Base-by-base conservation (phyloP, 164 flowering plant species). In the Vitis riparia region DNA sequence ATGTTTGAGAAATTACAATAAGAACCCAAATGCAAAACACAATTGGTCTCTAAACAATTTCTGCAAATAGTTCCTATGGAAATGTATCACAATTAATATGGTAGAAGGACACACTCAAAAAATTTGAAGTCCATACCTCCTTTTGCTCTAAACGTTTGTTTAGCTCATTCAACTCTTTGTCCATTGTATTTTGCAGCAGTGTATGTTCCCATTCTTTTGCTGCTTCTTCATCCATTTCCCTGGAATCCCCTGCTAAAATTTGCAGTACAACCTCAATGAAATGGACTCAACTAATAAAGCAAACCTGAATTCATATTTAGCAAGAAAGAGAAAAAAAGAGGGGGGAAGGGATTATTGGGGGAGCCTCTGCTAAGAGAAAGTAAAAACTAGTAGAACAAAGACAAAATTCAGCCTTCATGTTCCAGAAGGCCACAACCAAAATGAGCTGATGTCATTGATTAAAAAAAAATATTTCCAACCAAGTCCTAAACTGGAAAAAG, bases 131-230 rank as follows among this genome's bases (percentile, higher is more conserved):
- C 12, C 10, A 9, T 73, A 93, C 98, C 97, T 96, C 97, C 78
- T 96, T 96, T 76, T 91, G 87, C 82, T 89, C 93, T 61, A 96
- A 79, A 60, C 93, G 95, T 64, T 80, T 87, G 76, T 96, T 92
- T 69, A 96, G 76, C 77, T 96, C 97, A 75, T 84, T 79, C 73
- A 96, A 68, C 77, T 96, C 97, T 76, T 90, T 93, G 81, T 93
- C 99, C 99, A 96, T 89, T 3, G 84, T 79, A 75, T 87, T 86
- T 69, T 93, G 98, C 51, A 89, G 76, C 70, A 93, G 83, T 32
- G 88, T 89, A 75, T 93, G 98, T 73, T 93, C 98, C 99, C 97
- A 93, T 81, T 93, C 99, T 72, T 93, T 92, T 52, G 88, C 90
- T 23, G 81, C 92, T 82, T 88, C 98, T 73, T 92, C 99, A 73